These are phyloP conservation scores for Pseudognaphalium luteoalbum DNA, from an alignment of 129 eudicot species.

Conservation along the genomic window DNA sequence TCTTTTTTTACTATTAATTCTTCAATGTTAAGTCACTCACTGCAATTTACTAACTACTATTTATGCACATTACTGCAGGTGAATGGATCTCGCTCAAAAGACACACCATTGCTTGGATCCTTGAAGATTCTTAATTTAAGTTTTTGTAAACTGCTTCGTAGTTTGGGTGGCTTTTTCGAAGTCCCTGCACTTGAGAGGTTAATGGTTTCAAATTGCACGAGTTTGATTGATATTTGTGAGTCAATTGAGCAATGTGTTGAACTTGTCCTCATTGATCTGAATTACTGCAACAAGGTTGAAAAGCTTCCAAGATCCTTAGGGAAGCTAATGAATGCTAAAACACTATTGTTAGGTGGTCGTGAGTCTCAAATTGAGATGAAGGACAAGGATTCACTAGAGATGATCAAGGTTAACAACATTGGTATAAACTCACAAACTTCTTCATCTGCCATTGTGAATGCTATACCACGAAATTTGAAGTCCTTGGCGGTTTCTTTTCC, in stretches of 20 bases:
- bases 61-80: background rate
- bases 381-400: background rate
- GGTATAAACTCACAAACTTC: background rate
- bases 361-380: background rate
- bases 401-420: background rate
- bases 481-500: background rate
- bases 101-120: background rate
- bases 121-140: background rate
- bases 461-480: background rate
- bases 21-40: background rate
- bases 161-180: no score
- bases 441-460: background rate
- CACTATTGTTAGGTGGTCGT: background rate
- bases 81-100: background rate
- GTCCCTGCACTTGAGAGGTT: background rate
- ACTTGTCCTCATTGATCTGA: conserved; percentile 29
- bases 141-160: background rate
- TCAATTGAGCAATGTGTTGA: conserved; percentile 23
- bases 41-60: background rate
- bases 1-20: background rate
- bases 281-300: conserved; percentile 21
- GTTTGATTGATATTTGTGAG: conserved; percentile 24
- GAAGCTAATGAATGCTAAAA: conserved; percentile 24
- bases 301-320: conserved; percentile 19
- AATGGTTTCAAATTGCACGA: conserved; percentile 12